Percentiles rank a stretch among this genome's conserved stretches.
Conservation (phyloP, 1,139 yeast genomes). For the Scheffersomyces illinoinensis region DNA sequence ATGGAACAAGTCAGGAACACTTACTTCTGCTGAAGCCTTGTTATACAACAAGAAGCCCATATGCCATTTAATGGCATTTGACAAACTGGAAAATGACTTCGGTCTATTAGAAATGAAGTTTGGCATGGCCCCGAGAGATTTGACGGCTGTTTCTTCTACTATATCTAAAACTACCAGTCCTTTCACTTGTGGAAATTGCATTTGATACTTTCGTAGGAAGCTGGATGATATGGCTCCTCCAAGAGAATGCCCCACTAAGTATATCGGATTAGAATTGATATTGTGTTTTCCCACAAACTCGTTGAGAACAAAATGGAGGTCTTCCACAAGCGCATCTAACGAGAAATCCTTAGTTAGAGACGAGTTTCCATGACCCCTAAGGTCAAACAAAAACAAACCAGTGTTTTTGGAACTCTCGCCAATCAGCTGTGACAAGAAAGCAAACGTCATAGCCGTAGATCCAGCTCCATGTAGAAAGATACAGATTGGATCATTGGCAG, state of each 20-base stretch:
- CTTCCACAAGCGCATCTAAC: constrained; percentile 54
- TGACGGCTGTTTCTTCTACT: constrained; percentile 88
- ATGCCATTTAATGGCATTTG: constrained; percentile 85
- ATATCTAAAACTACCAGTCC: constrained; percentile 86
- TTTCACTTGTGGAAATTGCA: constrained; percentile 26
- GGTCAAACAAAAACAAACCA: constrained; percentile 73
- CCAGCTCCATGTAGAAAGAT: constrained; percentile 96
- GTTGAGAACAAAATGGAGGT: constrained; percentile 51
- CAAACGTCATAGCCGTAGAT: constrained; percentile 80
- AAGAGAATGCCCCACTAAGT: constrained; percentile 84
- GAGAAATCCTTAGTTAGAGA: constrained; percentile 39
- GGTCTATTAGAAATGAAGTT: constrained; percentile 66
- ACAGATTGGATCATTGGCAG: constrained; percentile 52
- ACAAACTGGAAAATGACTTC: constrained; percentile 45
- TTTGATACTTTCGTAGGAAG: constrained; percentile 12
- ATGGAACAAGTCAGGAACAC: constrained; percentile 68
- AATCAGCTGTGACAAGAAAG: constrained; percentile 44
- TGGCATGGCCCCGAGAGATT: constrained; percentile 68
- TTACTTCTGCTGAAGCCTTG: constrained; percentile 62
- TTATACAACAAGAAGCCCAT: constrained; percentile 56
- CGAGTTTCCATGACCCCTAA: constrained; percentile 76
- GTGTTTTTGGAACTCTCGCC: constrained; percentile 24
- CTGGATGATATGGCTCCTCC: constrained; percentile 83
- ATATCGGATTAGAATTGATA: constrained; percentile 15
- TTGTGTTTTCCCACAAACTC: constrained; percentile 26